Conservation (phyloP, 768 basidiomycete species). For the Tulasnella sp. region DNA sequence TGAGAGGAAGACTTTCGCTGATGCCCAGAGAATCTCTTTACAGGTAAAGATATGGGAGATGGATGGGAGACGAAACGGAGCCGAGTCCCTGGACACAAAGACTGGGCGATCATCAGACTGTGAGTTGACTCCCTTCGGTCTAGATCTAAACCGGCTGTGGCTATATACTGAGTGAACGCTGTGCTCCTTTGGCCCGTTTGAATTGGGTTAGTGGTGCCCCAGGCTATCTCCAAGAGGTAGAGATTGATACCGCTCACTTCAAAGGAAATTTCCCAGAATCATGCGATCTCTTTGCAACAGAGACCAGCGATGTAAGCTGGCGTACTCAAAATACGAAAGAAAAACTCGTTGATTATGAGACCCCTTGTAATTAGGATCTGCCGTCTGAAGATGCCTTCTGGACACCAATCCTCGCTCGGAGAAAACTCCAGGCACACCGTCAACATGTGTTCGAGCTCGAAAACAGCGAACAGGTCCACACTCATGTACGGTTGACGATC, state of each 20-base stretch:
- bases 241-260: conserved; percentile 92
- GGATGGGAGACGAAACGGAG: conserved; percentile 98
- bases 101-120: conserved; percentile 88
- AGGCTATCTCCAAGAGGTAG: conserved; percentile 58
- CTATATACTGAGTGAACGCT: not conserved
- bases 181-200: not conserved
- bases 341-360: not conserved
- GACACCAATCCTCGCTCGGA: conserved; percentile 61
- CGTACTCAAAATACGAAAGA: not conserved
- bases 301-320: conserved; percentile 28
- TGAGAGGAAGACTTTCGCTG: not conserved
- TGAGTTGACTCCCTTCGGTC: conserved; percentile 35
- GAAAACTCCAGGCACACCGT: conserved; percentile 77
- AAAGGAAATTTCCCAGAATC: conserved; percentile 92
- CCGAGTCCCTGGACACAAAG: conserved; percentile 64
- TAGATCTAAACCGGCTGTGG: too few relatives aligned
- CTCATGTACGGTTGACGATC: conserved; percentile 80
- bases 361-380: not conserved
- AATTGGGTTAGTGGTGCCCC: conserved; percentile 48
- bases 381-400: conserved; percentile 35
- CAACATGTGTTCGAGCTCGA: conserved; percentile 84
- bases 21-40: not conserved
- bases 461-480: conserved; percentile 48
- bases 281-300: conserved; percentile 61
- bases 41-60: conserved; percentile 86